phyloP scores from a whole-genome alignment of 768 basidiomycete species.

The Leccinum rimulosum region DNA sequence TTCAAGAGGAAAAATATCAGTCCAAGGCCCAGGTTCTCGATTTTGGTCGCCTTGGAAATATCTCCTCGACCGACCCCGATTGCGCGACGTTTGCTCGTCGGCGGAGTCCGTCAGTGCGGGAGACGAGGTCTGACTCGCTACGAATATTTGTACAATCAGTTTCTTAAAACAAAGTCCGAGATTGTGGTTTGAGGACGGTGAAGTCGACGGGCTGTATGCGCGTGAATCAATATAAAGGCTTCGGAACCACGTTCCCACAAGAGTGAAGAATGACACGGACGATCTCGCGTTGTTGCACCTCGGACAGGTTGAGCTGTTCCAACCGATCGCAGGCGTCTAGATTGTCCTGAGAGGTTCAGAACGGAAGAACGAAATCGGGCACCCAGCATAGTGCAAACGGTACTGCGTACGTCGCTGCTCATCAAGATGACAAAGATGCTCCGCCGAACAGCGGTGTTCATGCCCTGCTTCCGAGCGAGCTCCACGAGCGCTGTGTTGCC shows the following conservation, averaged over 20 bases:
- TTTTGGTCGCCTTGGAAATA: constrained; percentile 52
- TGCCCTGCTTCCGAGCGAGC: too few relatives aligned
- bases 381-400: constrained; percentile 22
- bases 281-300: constrained; percentile 92
- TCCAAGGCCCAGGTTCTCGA: constrained; percentile 70
- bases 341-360: too few relatives aligned
- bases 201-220: constrained; percentile 82
- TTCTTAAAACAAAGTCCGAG: constrained; percentile 64
- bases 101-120: constrained; percentile 51
- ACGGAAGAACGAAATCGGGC: too few relatives aligned
- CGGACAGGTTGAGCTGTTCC: constrained; percentile 76
- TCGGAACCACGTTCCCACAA: constrained; percentile 66
- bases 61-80: constrained; percentile 67
- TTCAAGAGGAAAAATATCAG: constrained; percentile 63
- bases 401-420: constrained; percentile 80
- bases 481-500: too few relatives aligned
- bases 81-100: constrained; percentile 41
- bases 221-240: neutral
- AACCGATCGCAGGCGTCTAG: constrained; percentile 52
- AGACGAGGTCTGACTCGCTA: constrained; percentile 71
- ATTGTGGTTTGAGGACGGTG: constrained; percentile 61
- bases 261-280: constrained; percentile 92
- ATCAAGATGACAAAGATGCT: constrained; percentile 45
- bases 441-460: too few relatives aligned
- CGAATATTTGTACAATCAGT: constrained; percentile 65